These are phyloP conservation scores for Pyrenochaeta sp. DNA, from an alignment of 2,329 filamentous ascomycete species.

Conservation along the genomic window DNA sequence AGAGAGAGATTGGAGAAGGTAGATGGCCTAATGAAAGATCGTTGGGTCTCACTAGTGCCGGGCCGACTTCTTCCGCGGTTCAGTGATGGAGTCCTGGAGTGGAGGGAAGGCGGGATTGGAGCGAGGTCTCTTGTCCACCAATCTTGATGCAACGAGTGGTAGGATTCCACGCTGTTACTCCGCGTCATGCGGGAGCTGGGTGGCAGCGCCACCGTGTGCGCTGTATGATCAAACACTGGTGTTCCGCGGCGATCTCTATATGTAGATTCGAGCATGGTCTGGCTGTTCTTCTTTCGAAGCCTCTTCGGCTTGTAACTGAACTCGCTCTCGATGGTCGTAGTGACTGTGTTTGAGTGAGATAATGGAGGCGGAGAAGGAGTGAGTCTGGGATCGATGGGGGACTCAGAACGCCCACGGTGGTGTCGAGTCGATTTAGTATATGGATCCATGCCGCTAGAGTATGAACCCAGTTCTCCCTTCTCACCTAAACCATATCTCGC, in stretches of 20 bases:
- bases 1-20: conserved; percentile 1
- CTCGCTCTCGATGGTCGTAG: conserved; percentile 9
- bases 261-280: conserved; percentile 2
- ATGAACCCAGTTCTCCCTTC: neutral
- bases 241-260: neutral
- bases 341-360: conserved; percentile 13
- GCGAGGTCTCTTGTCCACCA: conserved; percentile 10
- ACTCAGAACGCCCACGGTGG: conserved; percentile 6
- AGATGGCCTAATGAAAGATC: neutral
- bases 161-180: conserved; percentile 3
- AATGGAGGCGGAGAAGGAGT: neutral
- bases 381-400: conserved; percentile 15
- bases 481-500: neutral
- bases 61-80: conserved; percentile 1
- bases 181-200: conserved; percentile 5
- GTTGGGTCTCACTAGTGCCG: conserved; percentile 9
- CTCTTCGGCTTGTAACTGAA: conserved; percentile 1
- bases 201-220: neutral
- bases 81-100: conserved; percentile 6
- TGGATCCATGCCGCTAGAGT: conserved; percentile 6
- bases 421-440: neutral
- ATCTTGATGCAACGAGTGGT: conserved; percentile 3
- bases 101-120: conserved; percentile 1
- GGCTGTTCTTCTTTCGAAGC: conserved; percentile 11
- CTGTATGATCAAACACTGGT: neutral